These are phyloP conservation scores for Copromyces sp. DNA, from an alignment of 495 filamentous ascomycete genomes.

Conservation along the genomic window DNA sequence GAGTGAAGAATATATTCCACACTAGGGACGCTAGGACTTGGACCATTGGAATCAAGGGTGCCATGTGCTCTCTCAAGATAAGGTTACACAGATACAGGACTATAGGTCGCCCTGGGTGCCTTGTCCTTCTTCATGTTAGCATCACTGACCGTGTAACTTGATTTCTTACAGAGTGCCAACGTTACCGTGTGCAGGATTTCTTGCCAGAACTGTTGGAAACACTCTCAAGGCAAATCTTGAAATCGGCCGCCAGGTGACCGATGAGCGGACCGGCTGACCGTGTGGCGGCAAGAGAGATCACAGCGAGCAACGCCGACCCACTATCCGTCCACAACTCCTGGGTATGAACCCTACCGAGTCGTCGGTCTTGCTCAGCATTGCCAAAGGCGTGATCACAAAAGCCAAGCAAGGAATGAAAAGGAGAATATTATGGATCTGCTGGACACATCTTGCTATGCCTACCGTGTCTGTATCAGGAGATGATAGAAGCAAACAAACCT, in stretches of 20 bases:
- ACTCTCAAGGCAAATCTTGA: neutral
- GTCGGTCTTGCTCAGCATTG: neutral
- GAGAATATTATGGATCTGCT: neutral
- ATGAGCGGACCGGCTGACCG: neutral
- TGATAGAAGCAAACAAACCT: neutral
- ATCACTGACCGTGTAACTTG: neutral
- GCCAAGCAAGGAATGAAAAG: neutral
- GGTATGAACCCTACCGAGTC: neutral
- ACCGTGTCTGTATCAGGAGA: neutral
- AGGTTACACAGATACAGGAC: neutral
- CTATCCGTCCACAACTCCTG: neutral
- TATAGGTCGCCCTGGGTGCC: neutral
- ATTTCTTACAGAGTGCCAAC: neutral
- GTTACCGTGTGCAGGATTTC: neutral
- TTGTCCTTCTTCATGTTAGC: neutral
- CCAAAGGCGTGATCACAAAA: neutral
- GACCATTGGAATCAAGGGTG: neutral
- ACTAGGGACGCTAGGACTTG: neutral
- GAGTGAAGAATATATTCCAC: neutral
- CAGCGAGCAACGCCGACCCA: neutral
- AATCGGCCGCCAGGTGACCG: neutral
- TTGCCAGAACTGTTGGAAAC: neutral
- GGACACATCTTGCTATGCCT: neutral
- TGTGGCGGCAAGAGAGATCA: neutral
- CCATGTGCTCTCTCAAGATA: neutral